Percentiles rank a stretch among this genome's conserved stretches.
Conservation (phyloP, 306 rosid genomes). For the Vicia faba region DNA sequence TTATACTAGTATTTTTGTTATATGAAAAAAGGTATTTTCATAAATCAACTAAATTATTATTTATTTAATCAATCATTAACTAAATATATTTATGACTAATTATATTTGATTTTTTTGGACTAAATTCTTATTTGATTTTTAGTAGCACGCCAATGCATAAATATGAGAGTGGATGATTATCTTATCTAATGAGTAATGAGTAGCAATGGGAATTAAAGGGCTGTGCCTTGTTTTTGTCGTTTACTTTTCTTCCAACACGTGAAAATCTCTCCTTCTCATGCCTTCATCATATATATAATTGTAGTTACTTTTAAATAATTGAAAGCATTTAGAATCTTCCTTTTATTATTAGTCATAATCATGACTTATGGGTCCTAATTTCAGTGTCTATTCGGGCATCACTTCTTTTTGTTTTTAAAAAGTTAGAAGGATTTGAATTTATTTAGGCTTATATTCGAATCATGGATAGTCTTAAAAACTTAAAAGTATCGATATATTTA, state of each 20-base stretch:
- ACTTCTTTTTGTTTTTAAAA: background rate
- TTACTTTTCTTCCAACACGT: slow-evolving; percentile 34
- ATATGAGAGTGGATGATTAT: background rate
- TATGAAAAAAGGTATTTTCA: too few species aligned
- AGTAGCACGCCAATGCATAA: slow-evolving; percentile 27
- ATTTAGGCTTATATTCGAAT: too few species aligned
- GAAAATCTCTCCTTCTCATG: slow-evolving; percentile 14
- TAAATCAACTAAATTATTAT: too few species aligned
- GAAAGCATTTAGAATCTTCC: slow-evolving; percentile 11
- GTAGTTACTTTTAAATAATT: slow-evolving; percentile 14
- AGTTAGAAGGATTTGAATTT: too few species aligned
- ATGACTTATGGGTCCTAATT: background rate
- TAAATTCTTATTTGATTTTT: background rate
- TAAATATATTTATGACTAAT: too few species aligned
- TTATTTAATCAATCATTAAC: too few species aligned
- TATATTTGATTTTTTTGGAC: too few species aligned
- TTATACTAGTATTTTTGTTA: background rate
- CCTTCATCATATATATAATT: background rate
- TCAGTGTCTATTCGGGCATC: background rate
- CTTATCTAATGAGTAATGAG: slow-evolving; percentile 22
- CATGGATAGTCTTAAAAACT: too few species aligned
- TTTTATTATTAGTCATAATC: background rate
- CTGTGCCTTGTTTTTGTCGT: slow-evolving; percentile 20
- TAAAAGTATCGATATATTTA: too few species aligned
- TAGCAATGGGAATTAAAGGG: background rate